Evolutionary conservation across 2,329 filamentous ascomycete species (phyloP), one percentile per base, ranked within the genome.

Genomic region (Cercospora zeina): DNA sequence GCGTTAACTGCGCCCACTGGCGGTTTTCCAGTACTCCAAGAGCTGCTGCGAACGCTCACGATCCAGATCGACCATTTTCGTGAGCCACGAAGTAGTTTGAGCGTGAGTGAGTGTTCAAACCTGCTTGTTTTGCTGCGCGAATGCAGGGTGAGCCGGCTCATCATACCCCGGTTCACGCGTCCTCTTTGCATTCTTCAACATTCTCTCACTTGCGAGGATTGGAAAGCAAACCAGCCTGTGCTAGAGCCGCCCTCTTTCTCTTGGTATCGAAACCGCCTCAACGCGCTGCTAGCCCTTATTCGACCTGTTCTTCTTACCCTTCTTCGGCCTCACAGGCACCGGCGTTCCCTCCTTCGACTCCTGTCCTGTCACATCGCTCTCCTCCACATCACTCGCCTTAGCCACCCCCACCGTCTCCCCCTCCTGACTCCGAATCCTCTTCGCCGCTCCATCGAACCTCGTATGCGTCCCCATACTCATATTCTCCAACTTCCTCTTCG

Each of bases 401-500:
- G 61, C 65, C 2, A 66, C 61, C 1, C 16, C 39, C n/a, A 66
- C 58, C 7, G 54, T 61, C 42, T 30, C 62, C 10, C 65, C 62
- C 8, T 67, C 73, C 9, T 67, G 67, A 21, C 65, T 70, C 59
- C 68, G 69, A 31, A 74, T 73, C 59, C 69, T 73, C 70, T 75
- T 77, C 61, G 68, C 68, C 13, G 65, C 63, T 10, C 66, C 70
- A 49, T 73, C 72, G 30, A 75, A 75, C 16, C 72, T 69, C 62
- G 70, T 73, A 59, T 75, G 72, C 55, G 62, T 75, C 11, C 74
- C 73, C 4, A 67, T 62, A 50, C 62, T 53, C 59, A 76, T 66
- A 31, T 73, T 70, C 55, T 75, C 73, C 30, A 75, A 63, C 67
- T 76, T 76, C 62, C 73, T 67, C 67, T 75, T 74, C 53, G 73